phyloP scores from a whole-genome alignment of 2,329 filamentous ascomycete species.

The Aspergillus candidus region DNA sequence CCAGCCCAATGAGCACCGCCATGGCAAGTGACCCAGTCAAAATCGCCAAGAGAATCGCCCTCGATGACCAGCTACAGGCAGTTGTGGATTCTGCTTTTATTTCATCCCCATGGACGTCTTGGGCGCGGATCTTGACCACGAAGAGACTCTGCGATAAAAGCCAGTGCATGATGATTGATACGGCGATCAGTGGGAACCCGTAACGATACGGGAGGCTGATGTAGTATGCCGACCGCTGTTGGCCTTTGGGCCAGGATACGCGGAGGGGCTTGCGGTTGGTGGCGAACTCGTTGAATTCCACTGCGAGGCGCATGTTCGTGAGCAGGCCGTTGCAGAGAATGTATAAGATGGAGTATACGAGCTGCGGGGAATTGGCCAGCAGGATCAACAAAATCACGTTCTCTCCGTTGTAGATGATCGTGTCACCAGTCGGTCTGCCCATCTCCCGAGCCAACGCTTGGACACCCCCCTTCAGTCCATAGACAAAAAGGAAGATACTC shows the following conservation, averaged over 20 bases:
- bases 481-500: neutral
- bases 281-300: slow-evolving; percentile 44
- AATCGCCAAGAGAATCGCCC: no score
- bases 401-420: no score
- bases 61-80: neutral
- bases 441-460: neutral
- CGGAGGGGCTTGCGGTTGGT: slow-evolving; percentile 33
- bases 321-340: slow-evolving; percentile 29
- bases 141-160: slow-evolving; percentile 43
- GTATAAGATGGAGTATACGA: slow-evolving; percentile 28
- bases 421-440: no score
- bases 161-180: slow-evolving; percentile 39
- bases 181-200: slow-evolving; percentile 32
- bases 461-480: no score
- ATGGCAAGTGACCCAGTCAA: neutral
- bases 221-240: slow-evolving; percentile 41
- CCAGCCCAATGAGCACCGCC: slow-evolving; percentile 1
- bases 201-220: slow-evolving; percentile 41
- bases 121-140: neutral
- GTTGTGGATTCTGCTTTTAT: slow-evolving; percentile 10
- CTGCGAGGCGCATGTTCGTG: slow-evolving; percentile 42
- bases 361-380: slow-evolving; percentile 28
- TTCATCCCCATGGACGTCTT: slow-evolving; percentile 18
- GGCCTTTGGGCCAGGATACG: slow-evolving; percentile 37
- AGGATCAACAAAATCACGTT: slow-evolving; percentile 6